phyloP scores from a whole-genome alignment of 805 yeast genomes.

The Lachancea lanzarotensis region DNA sequence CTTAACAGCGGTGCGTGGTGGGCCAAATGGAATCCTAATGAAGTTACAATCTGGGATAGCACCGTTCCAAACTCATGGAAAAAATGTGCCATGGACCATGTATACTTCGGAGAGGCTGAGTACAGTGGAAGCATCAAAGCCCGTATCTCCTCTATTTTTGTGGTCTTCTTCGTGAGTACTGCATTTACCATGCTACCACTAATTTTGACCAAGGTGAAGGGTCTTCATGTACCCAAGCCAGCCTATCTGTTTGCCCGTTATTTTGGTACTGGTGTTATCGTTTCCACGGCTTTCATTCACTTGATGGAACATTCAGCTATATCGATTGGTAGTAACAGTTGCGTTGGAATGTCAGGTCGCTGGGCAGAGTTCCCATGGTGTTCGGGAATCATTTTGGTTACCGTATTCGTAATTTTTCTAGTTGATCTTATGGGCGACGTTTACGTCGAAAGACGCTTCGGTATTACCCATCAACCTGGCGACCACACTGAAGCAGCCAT shows the following conservation, averaged over 20 bases:
- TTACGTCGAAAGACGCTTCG: constrained; percentile 34
- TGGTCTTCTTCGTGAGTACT: constrained; percentile 51
- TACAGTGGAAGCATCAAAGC: constrained; percentile 36
- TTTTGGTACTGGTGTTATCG: constrained; percentile 80
- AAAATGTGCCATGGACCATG: constrained; percentile 38
- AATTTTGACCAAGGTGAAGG: constrained; percentile 29
- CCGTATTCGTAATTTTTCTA: constrained; percentile 41
- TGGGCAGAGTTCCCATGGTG: constrained; percentile 52
- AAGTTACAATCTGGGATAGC: constrained; percentile 29
- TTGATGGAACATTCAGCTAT: constrained; percentile 41
- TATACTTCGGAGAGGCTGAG: constrained; percentile 34
- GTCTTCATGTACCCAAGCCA: constrained; percentile 41
- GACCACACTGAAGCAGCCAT: constrained; percentile 6
- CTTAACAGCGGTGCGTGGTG: constrained; percentile 3
- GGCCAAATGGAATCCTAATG: constrained; percentile 17
- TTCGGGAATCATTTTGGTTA: constrained; percentile 45
- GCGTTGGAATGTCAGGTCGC: constrained; percentile 49
- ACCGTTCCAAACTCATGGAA: constrained; percentile 35
- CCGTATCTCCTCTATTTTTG: constrained; percentile 60
- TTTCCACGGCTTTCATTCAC: constrained; percentile 77
- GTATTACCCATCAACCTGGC: not conserved
- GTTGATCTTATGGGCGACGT: constrained; percentile 44
- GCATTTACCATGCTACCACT: constrained; percentile 58
- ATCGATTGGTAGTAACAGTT: constrained; percentile 38
- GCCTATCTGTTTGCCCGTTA: constrained; percentile 63